Evolutionary conservation across 1,284 basidiomycete species (phyloP).

Genomic region (Fistulinella staudtii): DNA sequence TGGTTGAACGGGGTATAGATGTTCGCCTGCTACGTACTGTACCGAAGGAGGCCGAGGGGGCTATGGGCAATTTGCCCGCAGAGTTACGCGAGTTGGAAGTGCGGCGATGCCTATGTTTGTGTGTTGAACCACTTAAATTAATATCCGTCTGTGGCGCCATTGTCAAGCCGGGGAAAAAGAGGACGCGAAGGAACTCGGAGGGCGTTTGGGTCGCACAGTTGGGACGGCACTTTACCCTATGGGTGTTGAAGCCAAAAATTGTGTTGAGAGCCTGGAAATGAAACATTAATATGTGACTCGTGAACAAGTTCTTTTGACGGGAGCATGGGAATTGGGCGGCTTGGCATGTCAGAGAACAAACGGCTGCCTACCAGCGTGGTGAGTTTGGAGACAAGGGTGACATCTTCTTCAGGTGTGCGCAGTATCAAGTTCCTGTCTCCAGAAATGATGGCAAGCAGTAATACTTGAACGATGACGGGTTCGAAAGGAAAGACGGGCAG

Average conservation of each 20-base stretch:
- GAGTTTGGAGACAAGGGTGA: conserved; percentile 52
- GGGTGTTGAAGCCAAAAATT: conserved; percentile 55
- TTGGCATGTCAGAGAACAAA: conserved; percentile 1
- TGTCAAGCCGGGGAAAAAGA: conserved; percentile 44
- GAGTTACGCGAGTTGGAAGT: conserved; percentile 25
- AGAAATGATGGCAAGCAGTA: conserved; percentile 61
- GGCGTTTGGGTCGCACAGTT: conserved; percentile 22
- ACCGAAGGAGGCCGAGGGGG: conserved; percentile 15
- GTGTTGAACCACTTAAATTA: conserved; percentile 9
- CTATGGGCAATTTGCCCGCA: conserved; percentile 14
- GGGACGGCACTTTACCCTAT: conserved; percentile 50
- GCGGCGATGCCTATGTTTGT: conserved; percentile 28
- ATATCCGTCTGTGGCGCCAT: conserved; percentile 29
- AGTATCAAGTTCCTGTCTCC: conserved; percentile 60
- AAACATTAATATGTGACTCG: conserved; percentile 6
- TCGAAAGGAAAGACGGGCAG: conserved; percentile 53
- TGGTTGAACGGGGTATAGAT: conserved; percentile 22
- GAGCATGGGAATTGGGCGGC: conserved; percentile 8
- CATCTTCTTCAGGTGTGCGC: conserved; percentile 57
- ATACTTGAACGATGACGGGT: conserved; percentile 57
- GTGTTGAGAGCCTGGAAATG: conserved; percentile 49
- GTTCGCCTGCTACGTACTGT: conserved; percentile 25
- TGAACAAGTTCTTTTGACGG: background rate
- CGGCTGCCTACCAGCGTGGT: conserved; percentile 49
- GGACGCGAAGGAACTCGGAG: conserved; percentile 47